Percentiles rank a stretch among this genome's conserved stretches.
Evolutionary conservation across 2,329 filamentous ascomycete genomes (phyloP).

Genomic region (Thyridium curvatum): DNA sequence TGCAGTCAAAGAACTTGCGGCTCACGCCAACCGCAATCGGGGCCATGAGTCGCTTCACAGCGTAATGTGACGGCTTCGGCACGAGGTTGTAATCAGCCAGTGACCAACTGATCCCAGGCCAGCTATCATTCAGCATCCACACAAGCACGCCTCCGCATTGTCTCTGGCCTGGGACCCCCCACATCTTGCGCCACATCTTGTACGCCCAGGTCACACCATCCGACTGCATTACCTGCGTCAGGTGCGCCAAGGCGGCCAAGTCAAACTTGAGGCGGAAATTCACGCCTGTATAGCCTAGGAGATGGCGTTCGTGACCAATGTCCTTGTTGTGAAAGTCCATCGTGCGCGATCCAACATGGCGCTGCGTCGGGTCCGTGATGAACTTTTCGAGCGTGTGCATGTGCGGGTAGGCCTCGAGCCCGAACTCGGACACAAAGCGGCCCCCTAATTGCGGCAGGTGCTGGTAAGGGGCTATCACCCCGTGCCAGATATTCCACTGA

Average conservation of each 20-base stretch:
- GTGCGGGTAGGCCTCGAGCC: slow-evolving; percentile 75
- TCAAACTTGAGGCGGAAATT: slow-evolving; percentile 52
- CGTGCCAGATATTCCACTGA: slow-evolving; percentile 80
- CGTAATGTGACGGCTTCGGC: slow-evolving; percentile 52
- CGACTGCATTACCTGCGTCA: slow-evolving; percentile 44
- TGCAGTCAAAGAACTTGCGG: slow-evolving; percentile 34
- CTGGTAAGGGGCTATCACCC: slow-evolving; percentile 58
- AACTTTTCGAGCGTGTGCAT: slow-evolving; percentile 64
- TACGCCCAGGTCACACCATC: slow-evolving; percentile 41
- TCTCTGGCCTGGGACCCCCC: slow-evolving; percentile 38
- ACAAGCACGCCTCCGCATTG: slow-evolving; percentile 60
- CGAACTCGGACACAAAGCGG: slow-evolving; percentile 74
- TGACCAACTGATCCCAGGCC: slow-evolving; percentile 60
- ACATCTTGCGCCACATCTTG: slow-evolving; percentile 50
- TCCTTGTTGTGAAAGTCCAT: slow-evolving; percentile 81
- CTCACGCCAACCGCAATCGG: slow-evolving; percentile 53
- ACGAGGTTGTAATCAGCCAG: slow-evolving; percentile 58
- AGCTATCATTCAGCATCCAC: slow-evolving; percentile 68
- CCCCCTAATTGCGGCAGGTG: slow-evolving; percentile 63
- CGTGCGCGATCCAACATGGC: slow-evolving; percentile 61
- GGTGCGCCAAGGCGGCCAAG: slow-evolving; percentile 44
- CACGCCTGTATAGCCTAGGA: slow-evolving; percentile 66
- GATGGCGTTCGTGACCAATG: slow-evolving; percentile 62
- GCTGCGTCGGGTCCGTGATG: slow-evolving; percentile 46
- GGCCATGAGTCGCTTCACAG: slow-evolving; percentile 47